Evolutionary conservation across 805 yeast species (phyloP).

Genomic region (Lipomyces oligophaga): DNA sequence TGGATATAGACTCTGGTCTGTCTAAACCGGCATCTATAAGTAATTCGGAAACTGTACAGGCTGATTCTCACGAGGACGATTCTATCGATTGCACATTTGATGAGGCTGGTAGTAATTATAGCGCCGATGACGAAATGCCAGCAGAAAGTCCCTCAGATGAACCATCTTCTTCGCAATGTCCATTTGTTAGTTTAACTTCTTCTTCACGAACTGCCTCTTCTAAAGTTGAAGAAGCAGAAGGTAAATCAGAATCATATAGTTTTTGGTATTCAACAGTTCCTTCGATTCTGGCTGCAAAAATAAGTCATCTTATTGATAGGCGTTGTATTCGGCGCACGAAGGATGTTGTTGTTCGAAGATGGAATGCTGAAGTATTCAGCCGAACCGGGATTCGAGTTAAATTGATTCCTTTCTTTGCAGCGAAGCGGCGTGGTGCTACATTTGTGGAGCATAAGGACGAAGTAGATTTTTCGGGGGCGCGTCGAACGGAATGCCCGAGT

Average conservation of each 20-base stretch:
- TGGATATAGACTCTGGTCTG: not conserved
- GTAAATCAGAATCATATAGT: not conserved
- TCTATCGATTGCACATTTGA: not conserved
- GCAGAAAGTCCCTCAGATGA: not conserved
- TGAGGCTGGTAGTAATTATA: not conserved
- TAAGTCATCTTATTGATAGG: not conserved
- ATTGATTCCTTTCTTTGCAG: constrained; percentile 1
- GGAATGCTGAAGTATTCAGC: constrained; percentile 3
- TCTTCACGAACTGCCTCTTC: not conserved
- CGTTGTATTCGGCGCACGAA: not conserved
- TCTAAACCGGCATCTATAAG: not conserved
- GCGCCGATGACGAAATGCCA: not conserved
- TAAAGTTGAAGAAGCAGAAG: not conserved
- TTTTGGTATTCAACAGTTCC: not conserved
- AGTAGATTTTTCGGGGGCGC: constrained; percentile 3
- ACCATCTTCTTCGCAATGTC: not conserved
- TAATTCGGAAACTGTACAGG: not conserved
- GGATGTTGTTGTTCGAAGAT: not conserved
- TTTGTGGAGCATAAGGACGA: constrained; percentile 5
- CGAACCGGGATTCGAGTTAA: constrained; percentile 2
- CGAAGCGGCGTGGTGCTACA: not conserved
- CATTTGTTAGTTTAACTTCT: not conserved
- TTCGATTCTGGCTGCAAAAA: not conserved
- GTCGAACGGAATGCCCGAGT: not conserved
- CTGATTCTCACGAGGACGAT: not conserved